phyloP scores from a whole-genome alignment of 352 stramenopile genomes.

The Phytophthora pluvialis region DNA sequence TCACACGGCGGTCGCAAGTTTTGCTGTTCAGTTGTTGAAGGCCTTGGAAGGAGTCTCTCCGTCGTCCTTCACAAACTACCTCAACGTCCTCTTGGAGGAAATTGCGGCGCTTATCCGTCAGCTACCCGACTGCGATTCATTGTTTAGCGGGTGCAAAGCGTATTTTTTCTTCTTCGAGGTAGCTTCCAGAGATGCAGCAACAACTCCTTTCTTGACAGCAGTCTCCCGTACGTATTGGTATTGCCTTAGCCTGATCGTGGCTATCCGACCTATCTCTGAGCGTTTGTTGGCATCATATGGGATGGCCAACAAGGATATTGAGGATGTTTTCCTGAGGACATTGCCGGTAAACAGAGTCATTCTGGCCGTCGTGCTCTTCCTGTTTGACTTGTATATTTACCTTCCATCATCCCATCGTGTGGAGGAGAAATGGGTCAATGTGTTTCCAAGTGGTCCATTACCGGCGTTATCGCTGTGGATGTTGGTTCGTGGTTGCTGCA shows the following conservation, averaged over 20 bases:
- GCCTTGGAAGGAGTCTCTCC: slow-evolving; percentile 21
- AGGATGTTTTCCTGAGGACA: slow-evolving; percentile 16
- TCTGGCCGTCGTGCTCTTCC: slow-evolving; percentile 65
- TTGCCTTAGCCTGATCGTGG: slow-evolving; percentile 48
- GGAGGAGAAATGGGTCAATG: slow-evolving; percentile 1
- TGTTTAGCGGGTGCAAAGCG: slow-evolving; percentile 54
- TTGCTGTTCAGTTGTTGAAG: slow-evolving; percentile 30
- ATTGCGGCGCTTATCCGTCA: slow-evolving; percentile 48
- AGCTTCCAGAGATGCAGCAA: slow-evolving; percentile 44
- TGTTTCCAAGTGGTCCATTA: neutral
- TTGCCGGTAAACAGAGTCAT: slow-evolving; percentile 49
- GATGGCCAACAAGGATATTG: slow-evolving; percentile 14
- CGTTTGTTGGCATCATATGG: neutral
- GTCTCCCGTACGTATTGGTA: slow-evolving; percentile 72
- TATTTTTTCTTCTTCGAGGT: slow-evolving; percentile 84
- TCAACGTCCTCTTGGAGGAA: slow-evolving; percentile 37
- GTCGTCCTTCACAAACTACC: slow-evolving; percentile 6
- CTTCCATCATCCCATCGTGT: slow-evolving; percentile 67
- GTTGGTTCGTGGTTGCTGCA: slow-evolving; percentile 51
- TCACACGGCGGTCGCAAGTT: slow-evolving; percentile 32
- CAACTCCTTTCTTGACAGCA: slow-evolving; percentile 64
- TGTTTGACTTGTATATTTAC: slow-evolving; percentile 77
- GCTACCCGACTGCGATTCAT: slow-evolving; percentile 63
- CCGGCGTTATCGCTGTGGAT: slow-evolving; percentile 74
- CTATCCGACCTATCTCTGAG: slow-evolving; percentile 31